phyloP scores from a whole-genome alignment of 352 stramenopile genomes.

The Elongisporangium prolatum region DNA sequence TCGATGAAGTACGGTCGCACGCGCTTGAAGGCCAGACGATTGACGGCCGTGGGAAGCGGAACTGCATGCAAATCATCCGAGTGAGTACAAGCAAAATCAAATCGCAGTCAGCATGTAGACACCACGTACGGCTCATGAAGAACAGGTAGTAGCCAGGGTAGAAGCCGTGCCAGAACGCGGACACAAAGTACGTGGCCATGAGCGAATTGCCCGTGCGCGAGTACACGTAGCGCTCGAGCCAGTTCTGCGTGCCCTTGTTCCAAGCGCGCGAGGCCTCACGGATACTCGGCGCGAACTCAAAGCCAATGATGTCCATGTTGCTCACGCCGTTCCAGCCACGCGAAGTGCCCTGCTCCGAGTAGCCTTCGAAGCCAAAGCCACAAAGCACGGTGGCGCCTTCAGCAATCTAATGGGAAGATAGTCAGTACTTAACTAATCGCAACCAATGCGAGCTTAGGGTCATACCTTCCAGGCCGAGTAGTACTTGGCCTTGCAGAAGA shows the following conservation, averaged over 20 bases:
- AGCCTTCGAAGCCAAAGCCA: constrained; percentile 93
- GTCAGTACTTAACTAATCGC: no score
- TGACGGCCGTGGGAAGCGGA: constrained; percentile 61
- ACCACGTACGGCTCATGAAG: constrained; percentile 78
- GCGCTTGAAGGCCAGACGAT: constrained; percentile 57
- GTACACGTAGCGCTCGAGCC: constrained; percentile 95
- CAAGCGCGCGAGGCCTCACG: constrained; percentile 86
- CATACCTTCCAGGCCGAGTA: constrained; percentile 97
- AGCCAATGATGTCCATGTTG: constrained; percentile 96
- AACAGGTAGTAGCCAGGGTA: constrained; percentile 97
- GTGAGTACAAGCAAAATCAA: background rate
- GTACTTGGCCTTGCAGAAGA: constrained; percentile 93
- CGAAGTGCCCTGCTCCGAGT: constrained; percentile 78
- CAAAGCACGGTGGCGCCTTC: constrained; percentile 80
- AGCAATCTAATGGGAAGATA: constrained; percentile 31
- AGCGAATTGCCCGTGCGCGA: constrained; percentile 89
- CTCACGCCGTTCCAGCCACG: constrained; percentile 93
- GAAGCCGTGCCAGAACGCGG: constrained; percentile 96
- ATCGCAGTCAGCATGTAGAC: background rate
- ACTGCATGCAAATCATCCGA: constrained; percentile 22
- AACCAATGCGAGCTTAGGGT: no score
- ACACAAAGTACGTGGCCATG: constrained; percentile 89
- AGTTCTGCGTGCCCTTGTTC: constrained; percentile 97
- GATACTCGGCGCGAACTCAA: constrained; percentile 92
- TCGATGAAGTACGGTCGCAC: constrained; percentile 66